Evolutionary conservation across 2,329 filamentous ascomycete species (phyloP).

Genomic region (Rhinocladiella mackenziei): DNA sequence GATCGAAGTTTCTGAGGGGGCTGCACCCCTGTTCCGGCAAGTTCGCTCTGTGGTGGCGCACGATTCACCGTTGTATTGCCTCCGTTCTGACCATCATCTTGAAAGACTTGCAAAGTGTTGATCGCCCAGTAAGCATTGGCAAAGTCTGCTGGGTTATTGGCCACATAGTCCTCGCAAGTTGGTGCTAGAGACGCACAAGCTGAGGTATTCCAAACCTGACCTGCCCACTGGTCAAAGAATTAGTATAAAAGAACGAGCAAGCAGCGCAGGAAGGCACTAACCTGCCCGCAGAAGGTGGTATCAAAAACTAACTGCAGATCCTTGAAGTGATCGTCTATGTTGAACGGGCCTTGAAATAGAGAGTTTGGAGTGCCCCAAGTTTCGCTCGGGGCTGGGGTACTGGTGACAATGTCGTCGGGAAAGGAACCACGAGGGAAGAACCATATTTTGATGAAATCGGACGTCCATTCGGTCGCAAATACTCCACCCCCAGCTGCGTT

Average conservation of each 20-base stretch:
- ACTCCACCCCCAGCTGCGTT: slow-evolving; percentile 56
- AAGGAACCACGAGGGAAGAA: slow-evolving; percentile 47
- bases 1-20: neutral
- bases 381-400: slow-evolving; percentile 40
- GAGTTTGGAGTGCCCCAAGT: slow-evolving; percentile 48
- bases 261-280: slow-evolving; percentile 6
- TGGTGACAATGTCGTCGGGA: slow-evolving; percentile 44
- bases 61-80: slow-evolving; percentile 1
- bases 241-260: neutral
- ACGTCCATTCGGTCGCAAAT: slow-evolving; percentile 74
- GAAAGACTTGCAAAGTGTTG: slow-evolving; percentile 65
- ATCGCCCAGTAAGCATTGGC: slow-evolving; percentile 70
- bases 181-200: slow-evolving; percentile 56
- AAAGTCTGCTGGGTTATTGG: slow-evolving; percentile 63
- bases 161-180: slow-evolving; percentile 69
- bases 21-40: neutral
- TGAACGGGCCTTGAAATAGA: slow-evolving; percentile 40
- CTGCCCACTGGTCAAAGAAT: slow-evolving; percentile 20
- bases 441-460: slow-evolving; percentile 68
- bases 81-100: slow-evolving; percentile 29
- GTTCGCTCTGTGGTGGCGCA: neutral
- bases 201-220: slow-evolving; percentile 20
- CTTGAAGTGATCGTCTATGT: slow-evolving; percentile 42
- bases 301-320: slow-evolving; percentile 48
- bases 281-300: slow-evolving; percentile 52